phyloP scores from a whole-genome alignment of 441 rosid genomes.

The Pelargonium australe region DNA sequence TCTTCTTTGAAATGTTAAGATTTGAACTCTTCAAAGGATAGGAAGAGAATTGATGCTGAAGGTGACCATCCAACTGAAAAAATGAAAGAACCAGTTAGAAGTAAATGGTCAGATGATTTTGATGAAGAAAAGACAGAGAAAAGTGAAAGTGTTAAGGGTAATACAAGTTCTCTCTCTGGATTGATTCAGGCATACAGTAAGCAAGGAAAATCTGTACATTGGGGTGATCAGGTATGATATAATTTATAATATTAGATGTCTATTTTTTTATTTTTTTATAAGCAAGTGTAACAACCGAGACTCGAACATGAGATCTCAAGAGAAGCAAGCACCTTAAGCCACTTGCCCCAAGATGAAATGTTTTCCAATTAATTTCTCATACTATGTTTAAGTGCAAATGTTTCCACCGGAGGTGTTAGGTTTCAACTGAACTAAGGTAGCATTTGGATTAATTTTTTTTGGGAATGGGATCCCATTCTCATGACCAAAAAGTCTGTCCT shows the following conservation, averaged over 20 bases:
- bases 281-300: no score
- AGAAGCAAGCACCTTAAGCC: no score
- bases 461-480: no score
- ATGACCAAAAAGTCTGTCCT: no score
- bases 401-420: no score
- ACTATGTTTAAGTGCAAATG: no score
- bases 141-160: conserved; percentile 28
- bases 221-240: conserved; percentile 85
- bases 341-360: no score
- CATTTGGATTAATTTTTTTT: no score
- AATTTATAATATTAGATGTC: background rate
- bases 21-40: conserved; percentile 32
- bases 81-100: conserved; percentile 60
- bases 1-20: conserved; percentile 14
- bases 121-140: conserved; percentile 50
- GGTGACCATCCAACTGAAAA: conserved; percentile 32
- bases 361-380: no score
- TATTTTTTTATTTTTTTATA: background rate
- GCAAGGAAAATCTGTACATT: conserved; percentile 61
- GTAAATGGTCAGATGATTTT: conserved; percentile 79
- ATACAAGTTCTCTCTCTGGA: conserved; percentile 42
- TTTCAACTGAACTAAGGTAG: no score
- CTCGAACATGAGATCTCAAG: no score
- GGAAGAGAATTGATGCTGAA: conserved; percentile 46
- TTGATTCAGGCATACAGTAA: conserved; percentile 41